Percentiles rank a stretch among this genome's conserved stretches.
Conservation (phyloP, 2,329 filamentous ascomycete genomes). For the Aureobasidium uvarum region DNA sequence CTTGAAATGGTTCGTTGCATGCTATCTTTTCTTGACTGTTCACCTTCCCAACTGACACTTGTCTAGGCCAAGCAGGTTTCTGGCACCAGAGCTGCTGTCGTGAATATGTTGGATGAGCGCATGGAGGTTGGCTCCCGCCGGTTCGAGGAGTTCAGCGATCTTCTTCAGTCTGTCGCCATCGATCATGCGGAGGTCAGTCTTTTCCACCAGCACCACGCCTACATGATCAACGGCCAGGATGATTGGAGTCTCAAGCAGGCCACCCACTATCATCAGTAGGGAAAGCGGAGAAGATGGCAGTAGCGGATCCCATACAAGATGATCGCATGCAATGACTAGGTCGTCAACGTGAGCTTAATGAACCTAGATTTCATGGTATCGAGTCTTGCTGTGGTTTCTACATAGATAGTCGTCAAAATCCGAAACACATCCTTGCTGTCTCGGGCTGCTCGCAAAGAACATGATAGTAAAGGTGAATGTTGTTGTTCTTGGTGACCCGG, state of each 20-base stretch:
- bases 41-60: neutral
- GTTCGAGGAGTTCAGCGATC: neutral
- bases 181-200: neutral
- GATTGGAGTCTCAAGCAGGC: neutral
- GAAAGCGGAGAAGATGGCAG: neutral
- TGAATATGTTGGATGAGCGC: neutral
- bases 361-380: too few species aligned
- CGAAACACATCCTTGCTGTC: too few species aligned
- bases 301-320: neutral
- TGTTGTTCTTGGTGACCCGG: too few species aligned
- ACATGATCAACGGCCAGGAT: neutral
- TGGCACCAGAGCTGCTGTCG: neutral
- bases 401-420: too few species aligned
- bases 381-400: too few species aligned
- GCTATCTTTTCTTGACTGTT: too few species aligned
- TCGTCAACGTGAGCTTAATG: too few species aligned
- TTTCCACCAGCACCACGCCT: neutral
- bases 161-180: neutral
- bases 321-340: neutral
- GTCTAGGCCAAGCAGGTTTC: neutral
- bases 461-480: too few species aligned
- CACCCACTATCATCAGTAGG: neutral
- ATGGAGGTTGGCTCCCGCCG: neutral
- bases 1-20: neutral
- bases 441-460: too few species aligned